Evolutionary conservation across 495 filamentous ascomycete genomes (phyloP).

Genomic region (Penicillium soppii): DNA sequence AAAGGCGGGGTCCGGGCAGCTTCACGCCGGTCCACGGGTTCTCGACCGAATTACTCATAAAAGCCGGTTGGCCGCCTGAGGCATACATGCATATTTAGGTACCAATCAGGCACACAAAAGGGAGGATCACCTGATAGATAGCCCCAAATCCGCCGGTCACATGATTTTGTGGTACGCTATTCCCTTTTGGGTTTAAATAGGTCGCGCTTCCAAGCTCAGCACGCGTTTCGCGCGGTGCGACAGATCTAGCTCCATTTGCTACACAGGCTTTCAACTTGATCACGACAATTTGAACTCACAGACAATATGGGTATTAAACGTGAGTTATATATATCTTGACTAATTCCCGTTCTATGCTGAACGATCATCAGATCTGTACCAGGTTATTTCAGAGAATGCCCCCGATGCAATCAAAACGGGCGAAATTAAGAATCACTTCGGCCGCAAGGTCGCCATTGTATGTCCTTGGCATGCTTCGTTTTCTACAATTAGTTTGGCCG

Average conservation of each 20-base stretch:
- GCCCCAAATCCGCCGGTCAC: slow-evolving; percentile 19
- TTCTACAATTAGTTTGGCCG: not conserved
- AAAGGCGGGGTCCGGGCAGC: slow-evolving; percentile 26
- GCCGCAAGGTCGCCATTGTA: slow-evolving; percentile 95
- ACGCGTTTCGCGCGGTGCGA: slow-evolving; percentile 28
- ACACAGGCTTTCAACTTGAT: not conserved
- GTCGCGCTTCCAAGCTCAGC: slow-evolving; percentile 22
- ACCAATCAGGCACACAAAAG: not conserved
- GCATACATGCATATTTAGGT: slow-evolving; percentile 11
- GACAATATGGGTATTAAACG: slow-evolving; percentile 86
- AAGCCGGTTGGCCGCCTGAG: not conserved
- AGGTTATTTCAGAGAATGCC: slow-evolving; percentile 86
- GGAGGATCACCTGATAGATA: too few species aligned
- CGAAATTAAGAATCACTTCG: slow-evolving; percentile 98
- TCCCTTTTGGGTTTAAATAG: slow-evolving; percentile 31
- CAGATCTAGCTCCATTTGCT: slow-evolving; percentile 4
- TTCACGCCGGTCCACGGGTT: slow-evolving; percentile 10
- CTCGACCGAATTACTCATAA: slow-evolving; percentile 17
- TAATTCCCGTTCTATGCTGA: slow-evolving; percentile 5
- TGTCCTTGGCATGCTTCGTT: slow-evolving; percentile 28
- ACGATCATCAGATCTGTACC: slow-evolving; percentile 60
- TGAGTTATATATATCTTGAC: slow-evolving; percentile 22
- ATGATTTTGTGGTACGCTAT: slow-evolving; percentile 14
- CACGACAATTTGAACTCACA: not conserved
- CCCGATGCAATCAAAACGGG: slow-evolving; percentile 92